Evolutionary conservation across 768 basidiomycete genomes (phyloP).

Genomic region (Mycena indigotica): DNA sequence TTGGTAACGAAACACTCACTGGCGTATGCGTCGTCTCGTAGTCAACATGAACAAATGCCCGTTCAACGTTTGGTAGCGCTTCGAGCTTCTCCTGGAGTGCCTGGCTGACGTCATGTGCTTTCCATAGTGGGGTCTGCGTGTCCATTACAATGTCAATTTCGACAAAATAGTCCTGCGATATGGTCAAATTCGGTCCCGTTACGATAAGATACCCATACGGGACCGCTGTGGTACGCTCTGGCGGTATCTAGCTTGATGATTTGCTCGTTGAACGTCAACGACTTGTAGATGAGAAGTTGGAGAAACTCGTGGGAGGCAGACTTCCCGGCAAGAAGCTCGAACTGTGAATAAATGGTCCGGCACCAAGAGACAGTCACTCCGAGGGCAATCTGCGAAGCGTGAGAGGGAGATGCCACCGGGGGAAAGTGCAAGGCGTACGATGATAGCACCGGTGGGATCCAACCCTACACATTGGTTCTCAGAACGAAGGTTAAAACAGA

Average conservation of each 20-base stretch:
- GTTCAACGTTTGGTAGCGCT: conserved; percentile 83
- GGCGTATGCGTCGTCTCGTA: conserved; percentile 85
- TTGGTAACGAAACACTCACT: conserved; percentile 30
- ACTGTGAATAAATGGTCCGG: conserved; percentile 76
- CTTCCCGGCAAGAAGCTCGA: conserved; percentile 86
- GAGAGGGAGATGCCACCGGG: conserved; percentile 7
- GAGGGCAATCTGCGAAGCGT: conserved; percentile 59
- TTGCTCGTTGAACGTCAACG: conserved; percentile 83
- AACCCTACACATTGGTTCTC: conserved; percentile 46
- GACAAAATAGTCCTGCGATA: conserved; percentile 78
- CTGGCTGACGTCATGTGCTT: conserved; percentile 85
- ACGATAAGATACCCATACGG: conserved; percentile 44
- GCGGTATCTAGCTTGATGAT: conserved; percentile 91
- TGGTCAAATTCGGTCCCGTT: background rate
- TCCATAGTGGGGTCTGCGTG: conserved; percentile 84
- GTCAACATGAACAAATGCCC: conserved; percentile 95
- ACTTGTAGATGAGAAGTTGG: conserved; percentile 91
- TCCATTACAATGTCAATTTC: conserved; percentile 96
- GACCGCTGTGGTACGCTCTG: conserved; percentile 89
- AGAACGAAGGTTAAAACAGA: conserved; percentile 10
- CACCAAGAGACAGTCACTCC: conserved; percentile 81
- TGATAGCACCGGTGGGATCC: conserved; percentile 76
- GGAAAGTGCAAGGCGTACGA: conserved; percentile 49
- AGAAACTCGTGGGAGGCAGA: conserved; percentile 90
- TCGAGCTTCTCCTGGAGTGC: conserved; percentile 88